These are phyloP conservation scores for Boletus reticuloceps DNA, from an alignment of 768 basidiomycete species.

Conservation along the genomic window DNA sequence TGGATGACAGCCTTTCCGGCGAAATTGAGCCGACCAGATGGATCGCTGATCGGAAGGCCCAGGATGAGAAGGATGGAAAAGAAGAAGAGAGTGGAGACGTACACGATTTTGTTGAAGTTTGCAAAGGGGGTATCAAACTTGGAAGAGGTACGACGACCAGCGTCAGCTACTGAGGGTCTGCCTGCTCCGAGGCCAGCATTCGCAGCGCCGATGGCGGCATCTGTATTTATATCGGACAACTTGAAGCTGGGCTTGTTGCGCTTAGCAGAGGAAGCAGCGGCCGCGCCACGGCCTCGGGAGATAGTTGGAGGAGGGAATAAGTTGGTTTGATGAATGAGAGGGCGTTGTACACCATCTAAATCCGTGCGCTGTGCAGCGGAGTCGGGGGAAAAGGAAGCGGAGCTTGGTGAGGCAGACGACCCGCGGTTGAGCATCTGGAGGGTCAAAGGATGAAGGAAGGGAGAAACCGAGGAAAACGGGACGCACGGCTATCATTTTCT, in stretches of 20 bases:
- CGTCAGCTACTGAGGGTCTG: constrained; percentile 49
- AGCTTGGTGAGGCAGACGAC: constrained; percentile 22
- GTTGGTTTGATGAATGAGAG: constrained; percentile 32
- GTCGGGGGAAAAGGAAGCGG: constrained; percentile 37
- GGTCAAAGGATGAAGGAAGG: constrained; percentile 13
- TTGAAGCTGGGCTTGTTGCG: constrained; percentile 56
- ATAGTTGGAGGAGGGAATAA: constrained; percentile 35
- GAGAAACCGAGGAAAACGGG: background rate
- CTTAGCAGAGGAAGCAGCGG: constrained; percentile 38
- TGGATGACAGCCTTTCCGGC: constrained; percentile 90
- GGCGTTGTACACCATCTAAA: constrained; percentile 27
- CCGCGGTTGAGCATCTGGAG: constrained; percentile 49
- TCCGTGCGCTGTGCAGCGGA: constrained; percentile 40
- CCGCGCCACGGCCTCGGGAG: constrained; percentile 27
- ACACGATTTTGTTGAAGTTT: constrained; percentile 95
- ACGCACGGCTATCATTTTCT: constrained; percentile 89
- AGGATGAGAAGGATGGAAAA: constrained; percentile 2
- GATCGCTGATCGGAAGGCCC: constrained; percentile 60
- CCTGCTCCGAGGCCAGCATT: constrained; percentile 73
- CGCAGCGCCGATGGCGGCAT: constrained; percentile 50
- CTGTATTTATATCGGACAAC: constrained; percentile 59
- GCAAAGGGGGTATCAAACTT: constrained; percentile 78
- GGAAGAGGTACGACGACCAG: constrained; percentile 33
- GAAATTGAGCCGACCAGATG: constrained; percentile 94
- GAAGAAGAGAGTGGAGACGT: constrained; percentile 34